These are phyloP conservation scores for Trypanosoma melophagium DNA, from an alignment of 208 protist genomes.

Conservation along the genomic window DNA sequence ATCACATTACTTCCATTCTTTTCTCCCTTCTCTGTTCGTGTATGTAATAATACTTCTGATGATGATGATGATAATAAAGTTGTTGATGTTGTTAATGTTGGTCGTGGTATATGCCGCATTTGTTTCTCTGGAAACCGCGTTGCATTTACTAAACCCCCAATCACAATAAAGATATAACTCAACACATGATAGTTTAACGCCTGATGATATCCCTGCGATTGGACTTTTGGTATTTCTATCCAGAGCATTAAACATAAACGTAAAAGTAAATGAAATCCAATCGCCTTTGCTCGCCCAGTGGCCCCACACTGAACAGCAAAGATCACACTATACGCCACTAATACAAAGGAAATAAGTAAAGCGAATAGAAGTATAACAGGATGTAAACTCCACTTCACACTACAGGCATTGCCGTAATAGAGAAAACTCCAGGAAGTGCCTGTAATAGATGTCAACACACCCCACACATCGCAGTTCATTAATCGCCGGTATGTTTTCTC, in stretches of 20 bases:
- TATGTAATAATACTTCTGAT: no score
- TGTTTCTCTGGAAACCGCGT: conserved; percentile 51
- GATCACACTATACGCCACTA: conserved; percentile 8
- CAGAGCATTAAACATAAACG: conserved; percentile 45
- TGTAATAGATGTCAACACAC: conserved; percentile 42
- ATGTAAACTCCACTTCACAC: conserved; percentile 11
- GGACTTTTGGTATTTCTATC: conserved; percentile 48
- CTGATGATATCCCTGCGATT: conserved; percentile 45
- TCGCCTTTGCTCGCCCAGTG: background rate
- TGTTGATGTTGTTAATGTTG: conserved; percentile 7
- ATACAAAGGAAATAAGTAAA: conserved; percentile 6
- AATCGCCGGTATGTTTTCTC: conserved; percentile 47
- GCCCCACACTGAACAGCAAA: conserved; percentile 7
- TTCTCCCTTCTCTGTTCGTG: no score
- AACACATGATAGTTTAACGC: conserved; percentile 55
- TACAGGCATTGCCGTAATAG: conserved; percentile 40
- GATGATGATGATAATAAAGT: no score
- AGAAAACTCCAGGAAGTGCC: conserved; percentile 54
- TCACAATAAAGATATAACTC: conserved; percentile 50
- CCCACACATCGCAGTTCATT: conserved; percentile 56
- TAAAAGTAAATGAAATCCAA: conserved; percentile 41
- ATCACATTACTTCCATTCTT: no score
- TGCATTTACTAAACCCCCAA: conserved; percentile 44
- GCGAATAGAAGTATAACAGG: background rate
- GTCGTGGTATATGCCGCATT: conserved; percentile 23